Percentiles rank a stretch among this genome's conserved stretches.
Evolutionary conservation across 2,329 filamentous ascomycete genomes (phyloP).

Genomic region (Fusarium guadeloupense): DNA sequence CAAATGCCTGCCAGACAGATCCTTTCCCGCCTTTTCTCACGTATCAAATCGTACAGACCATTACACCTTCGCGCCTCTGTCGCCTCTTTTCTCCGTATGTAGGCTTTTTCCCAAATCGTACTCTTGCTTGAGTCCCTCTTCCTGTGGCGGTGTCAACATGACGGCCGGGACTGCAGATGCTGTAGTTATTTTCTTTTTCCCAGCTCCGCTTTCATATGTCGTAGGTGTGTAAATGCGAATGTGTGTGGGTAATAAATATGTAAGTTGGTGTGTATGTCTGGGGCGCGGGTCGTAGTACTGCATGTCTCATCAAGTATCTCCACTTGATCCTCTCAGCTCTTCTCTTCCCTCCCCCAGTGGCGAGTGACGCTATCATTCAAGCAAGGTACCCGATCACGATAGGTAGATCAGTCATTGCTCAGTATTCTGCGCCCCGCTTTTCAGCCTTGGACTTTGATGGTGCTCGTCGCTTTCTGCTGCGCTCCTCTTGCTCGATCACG

Average conservation of each 20-base stretch:
- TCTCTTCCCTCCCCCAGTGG: constrained; percentile 18
- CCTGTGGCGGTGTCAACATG: constrained; percentile 8
- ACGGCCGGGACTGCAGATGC: constrained; percentile 13
- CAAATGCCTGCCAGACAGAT: constrained; percentile 8
- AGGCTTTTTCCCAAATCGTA: constrained; percentile 7
- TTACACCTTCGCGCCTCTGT: constrained; percentile 20
- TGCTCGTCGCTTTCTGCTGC: constrained; percentile 52
- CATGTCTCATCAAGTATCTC: constrained; percentile 37
- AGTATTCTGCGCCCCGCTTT: constrained; percentile 47
- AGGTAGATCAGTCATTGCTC: constrained; percentile 10
- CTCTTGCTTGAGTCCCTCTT: constrained; percentile 14
- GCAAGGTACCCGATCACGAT: constrained; percentile 37
- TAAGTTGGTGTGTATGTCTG: constrained; percentile 17
- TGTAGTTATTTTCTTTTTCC: constrained; percentile 22
- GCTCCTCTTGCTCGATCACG: constrained; percentile 53
- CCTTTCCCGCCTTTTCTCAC: constrained; percentile 14
- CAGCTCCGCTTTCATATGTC: constrained; percentile 21
- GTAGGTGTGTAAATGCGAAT: constrained; percentile 31
- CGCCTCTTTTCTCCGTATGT: constrained; percentile 8
- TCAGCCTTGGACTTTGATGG: constrained; percentile 51
- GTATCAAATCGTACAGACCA: constrained; percentile 33
- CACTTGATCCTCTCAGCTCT: constrained; percentile 19
- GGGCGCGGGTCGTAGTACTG: constrained; percentile 22
- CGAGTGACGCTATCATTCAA: constrained; percentile 22
- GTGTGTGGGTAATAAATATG: constrained; percentile 36